Base-by-base conservation (phyloP, 2,329 filamentous ascomycete species). In the Dendrostoma leiphaemia region DNA sequence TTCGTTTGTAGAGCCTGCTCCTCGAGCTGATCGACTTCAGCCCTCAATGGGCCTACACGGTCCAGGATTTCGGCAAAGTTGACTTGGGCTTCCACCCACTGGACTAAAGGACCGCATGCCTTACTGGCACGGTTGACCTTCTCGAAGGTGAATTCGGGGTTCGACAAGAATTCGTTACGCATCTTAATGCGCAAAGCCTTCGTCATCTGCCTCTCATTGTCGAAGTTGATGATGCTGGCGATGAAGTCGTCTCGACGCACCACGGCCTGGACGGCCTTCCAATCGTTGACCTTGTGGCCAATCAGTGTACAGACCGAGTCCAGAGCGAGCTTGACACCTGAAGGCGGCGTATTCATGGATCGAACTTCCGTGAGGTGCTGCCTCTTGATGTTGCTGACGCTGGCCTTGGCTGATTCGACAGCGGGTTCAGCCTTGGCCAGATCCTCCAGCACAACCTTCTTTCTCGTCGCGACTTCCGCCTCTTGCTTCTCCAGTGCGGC, bases 31-130 rank as follows among this genome's bases (percentile, higher is more conserved):
- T 83, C 82, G 43, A 99, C 93, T 71, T 99, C 94, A 47, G 93
- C 88, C 67, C 93, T 88, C 53, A 99, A 78, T 23, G 94, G 94
- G 2, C 93, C 95, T 56, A 99, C 91, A 34, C 91, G 86, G 67
- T 97, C 92, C 59, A 99, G 77, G 63, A 99, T 99, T 61, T 94
- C 91, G n/a, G 93, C 96, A 72, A 96, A 99, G 66, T 90, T 91
- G 67, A 99, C 94, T 73, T 99, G 94, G 19, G 94, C 95, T 69
- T 90, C 83, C 3, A 96, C 93, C 94, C 94, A 99, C 68, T 97
- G 91, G 17, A 99, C 93, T 13, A 99, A 81, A 24, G 94, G 95
- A 65, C 94, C 95, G 71, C 94, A 99, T 44, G 94, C 94, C 75
- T 94, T 97, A 74, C 90, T 96, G 58, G 94, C 94, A 64, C 91